Evolutionary conservation across 1,284 basidiomycete species (phyloP), one percentile per base, ranked within the genome.

Genomic region (Boletus subluridellus): DNA sequence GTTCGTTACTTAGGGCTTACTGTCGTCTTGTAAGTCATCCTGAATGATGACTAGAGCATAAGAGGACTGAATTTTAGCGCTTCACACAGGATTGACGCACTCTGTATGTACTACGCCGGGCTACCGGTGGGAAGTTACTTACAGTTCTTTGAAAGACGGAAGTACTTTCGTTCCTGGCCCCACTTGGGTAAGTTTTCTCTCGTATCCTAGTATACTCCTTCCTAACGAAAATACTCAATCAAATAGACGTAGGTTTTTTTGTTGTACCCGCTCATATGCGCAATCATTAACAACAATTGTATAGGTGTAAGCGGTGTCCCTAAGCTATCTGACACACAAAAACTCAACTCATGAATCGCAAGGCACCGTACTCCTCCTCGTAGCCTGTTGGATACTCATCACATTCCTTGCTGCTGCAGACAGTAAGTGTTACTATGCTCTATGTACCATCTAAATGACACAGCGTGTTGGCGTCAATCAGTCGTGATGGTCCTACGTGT

Each of bases 1-100:
- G 64, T 59, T 52, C 67, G 65, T 52, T 69, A 66, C 47, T 0
- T 50, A 17, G 65, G 67, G 5, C 30, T 69, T 12, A 17, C 38
- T 30, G 10, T 7, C 7, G 57, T 46, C 3, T 4, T 59, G 32
- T 32, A 5, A 32, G 32, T 9, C 32, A 11, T 32, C 9, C 9
- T 32, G 32, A 32, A 8, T 32, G 65, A 47, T 21, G 24, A 3
- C 11, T 7, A 14, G 15, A 28, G n/a, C 3, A 39, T 14, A 3
- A 34, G 21, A 35, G 10, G 17, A 28, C 45, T 63, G 24, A 60
- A 45, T 10, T 17, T 24, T 11, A 34, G 21, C 9, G 4, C 30
- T 28, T 17, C 21, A 41, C 48, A 8, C 49, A 66, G 65, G 24
- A 9, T 53, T 3, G 3, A 37, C 3, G 54, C 21, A 37, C 26